Conservation (phyloP, 371 early-diverging fungal species). For the Apophysomyces ossiformis region DNA sequence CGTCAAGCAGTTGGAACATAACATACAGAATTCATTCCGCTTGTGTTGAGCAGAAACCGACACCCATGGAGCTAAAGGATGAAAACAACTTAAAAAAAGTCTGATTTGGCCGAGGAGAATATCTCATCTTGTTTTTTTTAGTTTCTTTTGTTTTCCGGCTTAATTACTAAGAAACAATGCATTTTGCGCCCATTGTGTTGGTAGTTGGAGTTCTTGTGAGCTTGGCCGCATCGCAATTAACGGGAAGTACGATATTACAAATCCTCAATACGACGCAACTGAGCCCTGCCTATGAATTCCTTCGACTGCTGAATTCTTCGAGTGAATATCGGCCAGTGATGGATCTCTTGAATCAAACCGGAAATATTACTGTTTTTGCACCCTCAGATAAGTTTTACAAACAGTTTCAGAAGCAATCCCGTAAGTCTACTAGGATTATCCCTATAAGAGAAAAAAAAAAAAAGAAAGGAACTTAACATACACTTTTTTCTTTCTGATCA, state of each 20-base stretch:
- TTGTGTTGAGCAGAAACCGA: background rate
- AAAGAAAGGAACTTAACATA: too few relatives aligned
- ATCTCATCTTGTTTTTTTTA: background rate
- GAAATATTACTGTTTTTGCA: constrained; percentile 39
- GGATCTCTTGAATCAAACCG: constrained; percentile 30
- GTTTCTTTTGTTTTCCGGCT: too few relatives aligned
- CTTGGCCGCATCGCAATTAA: constrained; percentile 18
- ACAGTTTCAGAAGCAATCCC: constrained; percentile 10
- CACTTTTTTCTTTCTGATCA: too few relatives aligned
- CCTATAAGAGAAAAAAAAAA: background rate
- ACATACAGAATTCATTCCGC: background rate
- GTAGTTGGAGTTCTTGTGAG: background rate
- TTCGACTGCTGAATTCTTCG: constrained; percentile 31
- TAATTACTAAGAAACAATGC: background rate
- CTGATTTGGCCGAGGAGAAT: background rate
- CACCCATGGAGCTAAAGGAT: background rate
- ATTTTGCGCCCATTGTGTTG: background rate
- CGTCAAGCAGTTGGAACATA: background rate
- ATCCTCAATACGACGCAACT: constrained; percentile 34
- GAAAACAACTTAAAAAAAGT: background rate
- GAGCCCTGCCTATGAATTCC: constrained; percentile 37
- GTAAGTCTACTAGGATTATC: background rate
- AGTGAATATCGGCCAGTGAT: constrained; percentile 31
- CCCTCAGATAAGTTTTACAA: constrained; percentile 26
- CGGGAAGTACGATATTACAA: constrained; percentile 26